Evolutionary conservation across 371 early-diverging fungal species (phyloP), one percentile per base, ranked within the genome.

Genomic region (Coemansia sp.): DNA sequence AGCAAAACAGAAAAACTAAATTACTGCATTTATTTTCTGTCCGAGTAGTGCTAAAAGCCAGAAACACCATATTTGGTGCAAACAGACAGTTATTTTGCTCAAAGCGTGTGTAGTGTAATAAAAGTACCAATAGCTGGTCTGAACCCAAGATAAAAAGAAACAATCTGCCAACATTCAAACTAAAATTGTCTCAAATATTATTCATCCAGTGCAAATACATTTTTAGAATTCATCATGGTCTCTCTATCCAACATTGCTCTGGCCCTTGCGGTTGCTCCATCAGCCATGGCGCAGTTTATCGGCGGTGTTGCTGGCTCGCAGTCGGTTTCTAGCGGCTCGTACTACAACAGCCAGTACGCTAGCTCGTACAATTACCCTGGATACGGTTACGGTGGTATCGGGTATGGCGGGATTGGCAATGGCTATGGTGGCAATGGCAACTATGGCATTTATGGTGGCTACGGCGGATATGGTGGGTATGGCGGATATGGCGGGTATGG

Each of bases 281-380:
- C 77, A 3, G 62, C 57, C 5, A 65, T 77, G 33, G 62, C 59
- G 6, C 78, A 77, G 56, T 62, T 62, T 39, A 12, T 72, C 37
- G 77, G 69, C 18, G 64, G 64, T 5, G 68, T 47, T 8, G 51
- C 21, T 16, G 62, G 53, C n/a, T 65, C 72, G n/a, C 65, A 71
- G 48, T 68, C 78, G 6, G 65, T 77, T 1, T 72, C 72, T 7
- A 68, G 72, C 5, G 72, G 73, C 39, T 77, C 78, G 4, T 77
- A 77, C 69, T 77, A 77, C 60, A 77, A 77, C 65, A 68, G 65
- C 47, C 58, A 71, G 54, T 37, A 59, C 21, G 55, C 53, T 16
- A 60, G 50, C 72, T 20, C 28, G 3, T 65, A 57, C 51, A 37
- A 26, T 14, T 59, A 58, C 26, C 21, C 39, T n/a, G 58, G 53